Conservation (phyloP, 495 filamentous ascomycete genomes). For the Pyrenopolyporus hunteri region DNA sequence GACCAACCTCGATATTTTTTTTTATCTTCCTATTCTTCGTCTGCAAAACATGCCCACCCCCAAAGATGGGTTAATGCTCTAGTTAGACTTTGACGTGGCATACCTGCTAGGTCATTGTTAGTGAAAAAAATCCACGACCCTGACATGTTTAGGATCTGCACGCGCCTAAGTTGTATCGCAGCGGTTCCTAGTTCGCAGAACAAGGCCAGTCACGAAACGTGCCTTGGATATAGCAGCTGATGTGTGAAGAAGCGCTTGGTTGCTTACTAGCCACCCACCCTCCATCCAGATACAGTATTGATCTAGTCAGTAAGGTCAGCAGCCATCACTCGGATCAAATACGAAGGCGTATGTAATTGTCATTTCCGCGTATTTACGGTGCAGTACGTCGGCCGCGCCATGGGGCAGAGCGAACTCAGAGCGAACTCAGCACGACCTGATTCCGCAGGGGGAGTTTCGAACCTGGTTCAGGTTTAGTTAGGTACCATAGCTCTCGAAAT, state of each 20-base stretch:
- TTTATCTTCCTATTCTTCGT: neutral
- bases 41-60: neutral
- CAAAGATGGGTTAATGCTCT: conserved; percentile 1
- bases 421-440: too few relatives aligned
- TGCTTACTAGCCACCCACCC: conserved; percentile 12
- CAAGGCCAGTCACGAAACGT: conserved; percentile 27
- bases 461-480: conserved; percentile 2
- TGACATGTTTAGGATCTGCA: conserved; percentile 19
- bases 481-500: neutral
- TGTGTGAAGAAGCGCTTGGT: conserved; percentile 24
- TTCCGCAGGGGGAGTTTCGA: conserved; percentile 1
- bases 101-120: conserved; percentile 4
- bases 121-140: neutral
- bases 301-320: too few relatives aligned
- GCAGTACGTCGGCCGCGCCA: too few relatives aligned
- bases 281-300: conserved; percentile 5
- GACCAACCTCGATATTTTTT: conserved; percentile 29
- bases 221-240: conserved; percentile 5
- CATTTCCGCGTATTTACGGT: too few relatives aligned
- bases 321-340: too few relatives aligned
- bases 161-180: conserved; percentile 27
- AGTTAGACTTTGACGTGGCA: conserved; percentile 27
- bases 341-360: too few relatives aligned
- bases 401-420: too few relatives aligned
- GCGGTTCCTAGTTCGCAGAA: conserved; percentile 21